Conservation (phyloP, 768 basidiomycete species). For the button mushroom (Agaricus bisporus) region DNA sequence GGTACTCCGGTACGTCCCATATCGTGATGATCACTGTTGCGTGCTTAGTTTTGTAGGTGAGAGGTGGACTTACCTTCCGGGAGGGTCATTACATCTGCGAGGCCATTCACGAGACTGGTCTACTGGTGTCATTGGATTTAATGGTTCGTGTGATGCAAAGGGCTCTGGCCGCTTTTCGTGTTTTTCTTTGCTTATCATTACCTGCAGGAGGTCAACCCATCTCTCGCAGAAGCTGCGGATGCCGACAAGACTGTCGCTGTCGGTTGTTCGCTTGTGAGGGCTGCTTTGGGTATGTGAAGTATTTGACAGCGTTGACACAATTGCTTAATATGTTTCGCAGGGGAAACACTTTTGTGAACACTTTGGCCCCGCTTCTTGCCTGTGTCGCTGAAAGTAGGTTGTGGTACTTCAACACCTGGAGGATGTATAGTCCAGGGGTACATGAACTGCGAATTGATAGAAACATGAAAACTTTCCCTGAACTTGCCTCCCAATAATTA, state of each 20-base stretch:
- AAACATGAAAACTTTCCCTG: no score
- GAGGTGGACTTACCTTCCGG: constrained; percentile 92
- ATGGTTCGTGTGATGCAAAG: constrained; percentile 55
- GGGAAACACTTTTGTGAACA: no score
- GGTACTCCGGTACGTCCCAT: constrained; percentile 69
- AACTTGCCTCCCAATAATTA: no score
- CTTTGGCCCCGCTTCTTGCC: no score
- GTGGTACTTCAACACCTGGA: no score
- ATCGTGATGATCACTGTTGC: neutral
- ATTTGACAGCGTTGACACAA: neutral
- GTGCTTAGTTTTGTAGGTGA: constrained; percentile 44
- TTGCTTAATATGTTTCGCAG: no score
- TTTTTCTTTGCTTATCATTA: neutral
- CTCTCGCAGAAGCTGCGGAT: constrained; percentile 66
- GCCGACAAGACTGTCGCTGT: constrained; percentile 87
- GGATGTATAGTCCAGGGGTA: no score
- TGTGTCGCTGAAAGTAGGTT: no score
- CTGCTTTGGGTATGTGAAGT: constrained; percentile 63
- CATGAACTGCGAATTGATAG: no score
- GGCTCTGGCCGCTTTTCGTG: neutral
- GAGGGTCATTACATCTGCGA: constrained; percentile 99
- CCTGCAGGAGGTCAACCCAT: constrained; percentile 91
- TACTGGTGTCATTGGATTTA: constrained; percentile 86
- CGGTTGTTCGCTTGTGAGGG: constrained; percentile 79
- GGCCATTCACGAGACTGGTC: constrained; percentile 86